These are phyloP conservation scores for Lumnitzera littorea DNA, from an alignment of 345 rosid genomes.

Conservation along the genomic window DNA sequence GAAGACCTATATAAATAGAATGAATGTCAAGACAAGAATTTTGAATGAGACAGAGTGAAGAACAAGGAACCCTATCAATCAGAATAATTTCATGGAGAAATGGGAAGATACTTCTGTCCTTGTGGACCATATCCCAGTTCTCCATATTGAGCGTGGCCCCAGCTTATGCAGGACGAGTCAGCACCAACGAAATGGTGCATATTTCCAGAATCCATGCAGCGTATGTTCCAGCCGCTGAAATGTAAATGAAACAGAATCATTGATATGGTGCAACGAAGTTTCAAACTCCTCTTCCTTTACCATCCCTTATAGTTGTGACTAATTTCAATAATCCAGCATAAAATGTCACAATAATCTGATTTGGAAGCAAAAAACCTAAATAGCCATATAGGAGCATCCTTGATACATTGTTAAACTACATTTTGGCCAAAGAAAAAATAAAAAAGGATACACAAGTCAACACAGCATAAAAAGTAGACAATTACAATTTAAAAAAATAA, in stretches of 20 bases:
- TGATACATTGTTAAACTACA: no score
- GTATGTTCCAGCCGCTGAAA: slow-evolving; percentile 90
- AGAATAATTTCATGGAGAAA: slow-evolving; percentile 3
- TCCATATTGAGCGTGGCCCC: slow-evolving; percentile 94
- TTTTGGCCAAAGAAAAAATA: no score
- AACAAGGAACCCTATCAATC: slow-evolving; percentile 1
- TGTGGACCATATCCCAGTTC: slow-evolving; percentile 95
- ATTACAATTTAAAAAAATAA: no score
- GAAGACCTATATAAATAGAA: slow-evolving; percentile 56
- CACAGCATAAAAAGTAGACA: no score
- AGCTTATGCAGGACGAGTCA: slow-evolving; percentile 91
- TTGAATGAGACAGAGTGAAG: slow-evolving; percentile 6
- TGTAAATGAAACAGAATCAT: slow-evolving; percentile 1
- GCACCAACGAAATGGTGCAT: slow-evolving; percentile 99
- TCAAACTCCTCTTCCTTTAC: neutral
- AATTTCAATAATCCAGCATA: neutral
- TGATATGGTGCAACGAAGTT: neutral
- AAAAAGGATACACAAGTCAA: no score
- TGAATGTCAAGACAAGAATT: neutral
- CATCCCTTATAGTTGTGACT: neutral
- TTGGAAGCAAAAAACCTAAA: no score
- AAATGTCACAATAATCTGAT: no score
- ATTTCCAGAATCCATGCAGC: slow-evolving; percentile 96
- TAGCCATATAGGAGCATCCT: no score
- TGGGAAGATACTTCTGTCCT: slow-evolving; percentile 68